Evolutionary conservation across 768 basidiomycete species (phyloP), one percentile per base, ranked within the genome.

Genomic region (Mycena rebaudengoi): DNA sequence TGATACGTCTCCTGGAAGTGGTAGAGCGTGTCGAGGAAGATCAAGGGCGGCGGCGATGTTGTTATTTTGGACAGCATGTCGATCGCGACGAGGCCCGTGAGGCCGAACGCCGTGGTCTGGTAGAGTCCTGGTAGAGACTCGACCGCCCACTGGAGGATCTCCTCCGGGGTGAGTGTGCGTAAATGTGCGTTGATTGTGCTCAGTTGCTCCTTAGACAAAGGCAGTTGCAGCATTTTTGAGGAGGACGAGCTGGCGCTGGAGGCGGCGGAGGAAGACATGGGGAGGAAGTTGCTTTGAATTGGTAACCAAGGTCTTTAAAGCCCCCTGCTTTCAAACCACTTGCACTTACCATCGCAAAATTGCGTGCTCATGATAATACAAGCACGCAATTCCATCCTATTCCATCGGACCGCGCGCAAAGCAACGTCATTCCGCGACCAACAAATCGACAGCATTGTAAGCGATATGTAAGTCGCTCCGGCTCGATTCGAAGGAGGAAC

Each of bases 91-190:
- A 96, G 88, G 11, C 98, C 97, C 0, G 96, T 98, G 62, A 98
- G 84, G 7, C 98, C 98, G 72, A 99, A 97, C 0, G 98, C 97
- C 6, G 97, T 99, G 7, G 98, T 98, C 75, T 99, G 97, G 76
- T 88, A 89, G 20, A 99, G 81, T 7, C 85, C 83, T 0, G 95
- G 92, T 18, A 99, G 80, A 69, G 94, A 83, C 43, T 86, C 84
- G 50, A 95, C 73, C 1, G 91, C 94, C 97, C 97, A 99, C 73
- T 75, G 70, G 54, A 99, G 84, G 67, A 98, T 94, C 64, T 95
- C 85, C 68, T 94, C 90, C 1, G 98, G 95, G 0, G 88, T 82
- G 62, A 94, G 86, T 1, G 82, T 73, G 33, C 82, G 82, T 10
- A 99, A 88, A 72, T 94, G 78, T 11, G 80, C 82, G 74, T 99